Percentiles rank a stretch among this genome's conserved stretches.
Evolutionary conservation across 805 yeast species (phyloP).

Genomic region (Kodamaea neixiangensis): DNA sequence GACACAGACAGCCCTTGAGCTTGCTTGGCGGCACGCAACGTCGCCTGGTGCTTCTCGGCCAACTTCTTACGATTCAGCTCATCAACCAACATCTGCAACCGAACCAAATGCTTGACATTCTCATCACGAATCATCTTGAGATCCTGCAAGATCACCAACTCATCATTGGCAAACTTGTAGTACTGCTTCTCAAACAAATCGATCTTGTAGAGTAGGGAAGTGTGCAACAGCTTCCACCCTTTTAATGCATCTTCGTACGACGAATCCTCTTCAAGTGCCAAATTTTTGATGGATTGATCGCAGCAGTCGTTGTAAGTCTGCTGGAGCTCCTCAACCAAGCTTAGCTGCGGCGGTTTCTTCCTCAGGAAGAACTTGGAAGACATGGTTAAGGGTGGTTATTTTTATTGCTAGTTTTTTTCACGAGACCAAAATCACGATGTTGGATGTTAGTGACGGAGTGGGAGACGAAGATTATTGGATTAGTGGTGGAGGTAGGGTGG

Average conservation of each 20-base stretch:
- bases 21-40: conserved; percentile 12
- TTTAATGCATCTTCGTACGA: conserved; percentile 56
- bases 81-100: conserved; percentile 43
- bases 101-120: conserved; percentile 42
- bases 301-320: conserved; percentile 65
- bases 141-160: conserved; percentile 29
- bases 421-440: no score
- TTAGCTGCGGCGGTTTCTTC: conserved; percentile 59
- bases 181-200: conserved; percentile 51
- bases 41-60: conserved; percentile 16
- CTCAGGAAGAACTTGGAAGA: conserved; percentile 25
- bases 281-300: conserved; percentile 55
- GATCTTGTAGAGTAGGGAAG: conserved; percentile 56
- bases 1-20: conserved; percentile 2
- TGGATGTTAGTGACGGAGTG: not conserved
- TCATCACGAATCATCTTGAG: conserved; percentile 42
- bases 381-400: conserved; percentile 2
- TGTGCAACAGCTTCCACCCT: conserved; percentile 76
- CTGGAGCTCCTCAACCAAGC: conserved; percentile 52
- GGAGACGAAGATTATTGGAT: no score
- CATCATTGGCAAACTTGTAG: conserved; percentile 28
- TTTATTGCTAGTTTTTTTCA: conserved; percentile 4
- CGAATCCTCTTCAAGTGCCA: conserved; percentile 57
- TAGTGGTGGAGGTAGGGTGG: no score
- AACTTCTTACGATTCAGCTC: conserved; percentile 31